These are phyloP conservation scores for Apiotrichum siamense DNA, from an alignment of 1,284 basidiomycete genomes.

Conservation along the genomic window DNA sequence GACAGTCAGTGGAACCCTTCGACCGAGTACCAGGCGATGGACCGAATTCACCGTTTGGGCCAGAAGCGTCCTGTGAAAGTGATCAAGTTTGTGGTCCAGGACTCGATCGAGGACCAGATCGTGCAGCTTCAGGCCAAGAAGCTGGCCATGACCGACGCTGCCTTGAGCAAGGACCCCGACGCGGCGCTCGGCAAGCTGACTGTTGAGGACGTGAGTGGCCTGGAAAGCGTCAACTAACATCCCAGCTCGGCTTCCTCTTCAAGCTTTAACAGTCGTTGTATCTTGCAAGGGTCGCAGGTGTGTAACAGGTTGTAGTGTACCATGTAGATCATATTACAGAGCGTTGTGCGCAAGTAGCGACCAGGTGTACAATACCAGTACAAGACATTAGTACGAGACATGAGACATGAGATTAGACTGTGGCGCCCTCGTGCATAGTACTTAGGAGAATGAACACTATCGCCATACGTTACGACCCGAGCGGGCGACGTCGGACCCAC, in stretches of 20 bases:
- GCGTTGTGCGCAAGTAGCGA: too few species aligned
- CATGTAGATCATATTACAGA: too few species aligned
- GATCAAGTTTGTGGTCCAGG: slow-evolving; percentile 90
- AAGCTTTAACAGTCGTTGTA: slow-evolving; percentile 51
- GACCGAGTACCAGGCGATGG: slow-evolving; percentile 69
- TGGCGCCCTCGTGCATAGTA: too few species aligned
- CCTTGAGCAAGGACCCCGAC: slow-evolving; percentile 35
- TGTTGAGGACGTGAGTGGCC: slow-evolving; percentile 70
- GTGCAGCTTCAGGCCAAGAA: slow-evolving; percentile 70
- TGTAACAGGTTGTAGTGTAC: background rate
- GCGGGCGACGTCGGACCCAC: too few species aligned
- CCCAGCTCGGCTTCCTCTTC: slow-evolving; percentile 67
- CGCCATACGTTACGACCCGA: too few species aligned
- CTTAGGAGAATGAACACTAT: too few species aligned
- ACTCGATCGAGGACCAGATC: slow-evolving; percentile 84
- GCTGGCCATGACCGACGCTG: slow-evolving; percentile 45
- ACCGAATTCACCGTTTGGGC: slow-evolving; percentile 72
- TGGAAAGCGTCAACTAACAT: background rate
- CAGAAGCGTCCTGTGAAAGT: slow-evolving; percentile 89
- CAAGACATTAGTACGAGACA: too few species aligned
- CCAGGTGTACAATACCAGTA: too few species aligned
- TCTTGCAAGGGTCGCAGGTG: background rate
- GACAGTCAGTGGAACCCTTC: slow-evolving; percentile 66
- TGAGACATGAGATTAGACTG: too few species aligned
- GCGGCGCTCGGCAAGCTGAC: slow-evolving; percentile 79